Conservation (phyloP, 257 asterid genomes). For the Ocimum tenuiflorum region DNA sequence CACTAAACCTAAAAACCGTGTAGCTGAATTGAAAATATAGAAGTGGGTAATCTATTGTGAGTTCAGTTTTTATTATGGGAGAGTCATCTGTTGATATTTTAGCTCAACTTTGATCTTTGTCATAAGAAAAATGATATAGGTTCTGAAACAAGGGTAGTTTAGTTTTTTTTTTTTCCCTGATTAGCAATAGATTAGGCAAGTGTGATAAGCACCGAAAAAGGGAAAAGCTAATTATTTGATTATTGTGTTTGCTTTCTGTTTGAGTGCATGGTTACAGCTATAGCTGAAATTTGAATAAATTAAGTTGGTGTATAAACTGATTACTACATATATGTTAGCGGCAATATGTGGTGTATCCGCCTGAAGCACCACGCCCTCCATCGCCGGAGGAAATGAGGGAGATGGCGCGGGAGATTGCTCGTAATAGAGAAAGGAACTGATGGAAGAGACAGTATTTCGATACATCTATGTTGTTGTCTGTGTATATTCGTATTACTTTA, state of each 20-base stretch:
- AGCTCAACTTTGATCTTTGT: not conserved
- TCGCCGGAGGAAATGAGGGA: conserved; percentile 87
- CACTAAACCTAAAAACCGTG: not conserved
- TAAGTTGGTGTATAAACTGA: not conserved
- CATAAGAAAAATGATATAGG: not conserved
- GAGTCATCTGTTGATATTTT: not conserved
- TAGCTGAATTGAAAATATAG: not conserved
- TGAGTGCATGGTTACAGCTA: not conserved
- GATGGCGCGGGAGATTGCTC: conserved; percentile 68
- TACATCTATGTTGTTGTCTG: too few relatives aligned
- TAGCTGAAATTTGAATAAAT: not conserved
- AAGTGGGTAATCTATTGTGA: not conserved
- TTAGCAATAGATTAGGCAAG: not conserved
- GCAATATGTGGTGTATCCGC: conserved; percentile 76
- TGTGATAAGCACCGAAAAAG: not conserved
- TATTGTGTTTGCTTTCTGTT: not conserved
- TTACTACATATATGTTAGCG: too few relatives aligned
- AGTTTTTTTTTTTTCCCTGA: not conserved
- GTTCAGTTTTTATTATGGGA: not conserved
- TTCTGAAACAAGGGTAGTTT: too few relatives aligned
- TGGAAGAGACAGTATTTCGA: too few relatives aligned
- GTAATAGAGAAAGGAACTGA: conserved; percentile 49
- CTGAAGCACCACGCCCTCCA: conserved; percentile 73
- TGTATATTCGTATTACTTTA: too few relatives aligned
- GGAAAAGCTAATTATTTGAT: not conserved